Evolutionary conservation across 2,329 filamentous ascomycete genomes (phyloP).

Genomic region (Diaporthe sp.): DNA sequence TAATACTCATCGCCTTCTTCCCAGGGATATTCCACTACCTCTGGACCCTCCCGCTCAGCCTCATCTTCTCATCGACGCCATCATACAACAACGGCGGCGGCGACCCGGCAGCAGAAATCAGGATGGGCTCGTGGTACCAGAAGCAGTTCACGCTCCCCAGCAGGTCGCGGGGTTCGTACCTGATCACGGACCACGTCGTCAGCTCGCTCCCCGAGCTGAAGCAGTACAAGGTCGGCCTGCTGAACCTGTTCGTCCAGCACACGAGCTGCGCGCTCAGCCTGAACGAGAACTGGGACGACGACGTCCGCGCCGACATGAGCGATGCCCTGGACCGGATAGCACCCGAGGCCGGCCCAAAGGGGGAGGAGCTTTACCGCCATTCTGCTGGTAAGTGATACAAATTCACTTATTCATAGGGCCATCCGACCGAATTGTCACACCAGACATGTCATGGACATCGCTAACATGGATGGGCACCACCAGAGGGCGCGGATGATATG

Average conservation of each 20-base stretch:
- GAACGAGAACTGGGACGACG: slow-evolving; percentile 90
- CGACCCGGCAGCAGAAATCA: slow-evolving; percentile 36
- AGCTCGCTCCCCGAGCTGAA: slow-evolving; percentile 81
- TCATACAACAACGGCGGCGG: slow-evolving; percentile 41
- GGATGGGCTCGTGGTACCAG: slow-evolving; percentile 82
- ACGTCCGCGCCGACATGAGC: slow-evolving; percentile 93
- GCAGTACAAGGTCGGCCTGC: slow-evolving; percentile 84
- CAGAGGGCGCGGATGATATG: slow-evolving; percentile 94
- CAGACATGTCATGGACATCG: neutral
- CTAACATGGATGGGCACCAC: neutral
- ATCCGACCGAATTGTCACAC: neutral
- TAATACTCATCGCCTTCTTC: slow-evolving; percentile 63
- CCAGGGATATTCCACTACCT: slow-evolving; percentile 63
- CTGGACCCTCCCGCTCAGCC: slow-evolving; percentile 58
- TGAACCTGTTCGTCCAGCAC: slow-evolving; percentile 95
- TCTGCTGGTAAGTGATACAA: slow-evolving; percentile 23
- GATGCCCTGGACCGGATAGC: slow-evolving; percentile 92
- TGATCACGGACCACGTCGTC: slow-evolving; percentile 82
- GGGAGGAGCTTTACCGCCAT: slow-evolving; percentile 83
- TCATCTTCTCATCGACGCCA: slow-evolving; percentile 47
- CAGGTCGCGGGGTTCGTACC: slow-evolving; percentile 84
- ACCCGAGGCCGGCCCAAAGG: slow-evolving; percentile 78
- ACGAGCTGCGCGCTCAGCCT: slow-evolving; percentile 90
- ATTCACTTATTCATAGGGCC: too few species aligned
- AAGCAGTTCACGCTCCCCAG: slow-evolving; percentile 85